Evolutionary conservation across 2,329 filamentous ascomycete genomes (phyloP).

Genomic region (Beauveria brongniartii): DNA sequence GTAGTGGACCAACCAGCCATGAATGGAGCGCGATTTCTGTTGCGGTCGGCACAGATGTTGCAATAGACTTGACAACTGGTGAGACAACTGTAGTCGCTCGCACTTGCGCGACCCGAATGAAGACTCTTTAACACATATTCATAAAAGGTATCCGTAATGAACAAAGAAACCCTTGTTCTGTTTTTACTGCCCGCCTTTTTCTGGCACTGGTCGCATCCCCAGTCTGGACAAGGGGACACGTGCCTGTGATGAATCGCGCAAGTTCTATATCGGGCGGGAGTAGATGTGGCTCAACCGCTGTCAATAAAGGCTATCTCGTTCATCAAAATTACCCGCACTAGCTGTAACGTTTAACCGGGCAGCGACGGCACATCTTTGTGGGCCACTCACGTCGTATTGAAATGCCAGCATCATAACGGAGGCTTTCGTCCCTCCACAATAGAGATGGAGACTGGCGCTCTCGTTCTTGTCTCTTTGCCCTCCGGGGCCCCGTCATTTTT

Average conservation of each 20-base stretch:
- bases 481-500: conserved; percentile 8
- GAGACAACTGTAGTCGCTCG: background rate
- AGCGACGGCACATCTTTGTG: conserved; percentile 1
- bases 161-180: background rate
- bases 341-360: conserved; percentile 11
- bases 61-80: background rate
- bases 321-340: conserved; percentile 5
- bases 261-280: conserved; percentile 3
- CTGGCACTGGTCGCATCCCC: background rate
- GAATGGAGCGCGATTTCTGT: conserved; percentile 12
- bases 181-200: background rate
- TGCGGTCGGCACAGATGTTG: background rate
- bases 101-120: background rate
- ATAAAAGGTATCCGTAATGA: background rate
- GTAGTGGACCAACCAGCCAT: conserved; percentile 14
- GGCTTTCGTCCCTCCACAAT: conserved; percentile 5
- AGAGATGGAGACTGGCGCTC: background rate
- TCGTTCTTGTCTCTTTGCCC: background rate
- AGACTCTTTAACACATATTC: background rate
- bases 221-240: background rate
- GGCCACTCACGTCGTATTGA: conserved; percentile 3
- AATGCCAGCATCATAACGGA: background rate
- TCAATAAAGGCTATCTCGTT: background rate
- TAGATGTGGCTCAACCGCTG: conserved; percentile 5
- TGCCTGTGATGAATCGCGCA: conserved; percentile 2